Evolutionary conservation across 805 yeast species (phyloP), one percentile per base, ranked within the genome.

Genomic region (Wickerhamiella dianesei): DNA sequence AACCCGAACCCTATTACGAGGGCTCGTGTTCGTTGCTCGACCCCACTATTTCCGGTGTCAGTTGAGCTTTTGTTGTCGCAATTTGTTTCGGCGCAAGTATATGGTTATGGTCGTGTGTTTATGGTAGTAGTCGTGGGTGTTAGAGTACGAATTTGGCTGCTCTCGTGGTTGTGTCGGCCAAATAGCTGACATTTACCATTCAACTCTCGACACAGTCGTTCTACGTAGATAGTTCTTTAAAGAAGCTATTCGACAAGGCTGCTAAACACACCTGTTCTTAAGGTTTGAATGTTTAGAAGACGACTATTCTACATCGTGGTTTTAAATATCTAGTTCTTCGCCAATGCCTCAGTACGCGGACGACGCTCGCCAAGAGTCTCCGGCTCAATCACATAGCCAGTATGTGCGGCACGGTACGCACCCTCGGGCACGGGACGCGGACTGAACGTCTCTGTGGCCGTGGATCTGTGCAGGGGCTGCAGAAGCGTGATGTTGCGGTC

Each of bases 381-480:
- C 35, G 52, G 43, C 36, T 59, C 61, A 22, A 58, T 39, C 13
- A 53, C 53, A 12, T 50, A 48, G 40, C 55, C 56, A 2, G 56
- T 44, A 46, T 54, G 54, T 40, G 52, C 49, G 19, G 56, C 56
- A 13, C 65, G 55, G 46, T 48, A 48, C 8, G 56, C 47, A 3
- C 56, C 57, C 13, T 45, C 57, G 32, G 64, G 64, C 40, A 62
- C 63, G 3, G 65, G 65, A 42, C 51, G 50, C 22, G 54, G 44
- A 19, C 57, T 45, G 47, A 51, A 52, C 36, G 43, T 55, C 43
- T 50, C 51, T 17, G 41, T 35, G 35, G 32, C 37, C 14, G 53
- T 36, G 14, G 47, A 35, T 48, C 56, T 56, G 39, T 44, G 36
- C 12, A 48, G 45, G 39, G 58, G 52, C 46, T 39, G 45, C 36